Conservation (phyloP, 805 yeast genomes). For the Kluyveromyces lactis region DNA sequence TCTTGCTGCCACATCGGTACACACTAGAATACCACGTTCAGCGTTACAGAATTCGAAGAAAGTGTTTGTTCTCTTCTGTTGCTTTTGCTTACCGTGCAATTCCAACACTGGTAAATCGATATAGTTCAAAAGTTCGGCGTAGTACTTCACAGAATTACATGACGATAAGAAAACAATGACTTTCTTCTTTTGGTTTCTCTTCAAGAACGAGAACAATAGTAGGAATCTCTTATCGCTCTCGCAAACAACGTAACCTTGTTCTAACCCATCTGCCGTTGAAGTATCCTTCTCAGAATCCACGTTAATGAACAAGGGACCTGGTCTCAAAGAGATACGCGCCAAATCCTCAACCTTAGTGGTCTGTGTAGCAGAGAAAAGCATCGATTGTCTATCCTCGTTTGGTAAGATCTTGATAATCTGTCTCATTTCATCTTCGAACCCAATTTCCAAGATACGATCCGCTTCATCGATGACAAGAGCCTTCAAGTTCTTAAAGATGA, state of each 20-base stretch:
- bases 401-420: conserved; percentile 93
- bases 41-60: conserved; percentile 98
- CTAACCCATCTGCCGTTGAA: conserved; percentile 94
- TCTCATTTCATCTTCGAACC: conserved; percentile 98
- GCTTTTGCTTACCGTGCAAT: conserved; percentile 96
- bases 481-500: conserved; percentile 87
- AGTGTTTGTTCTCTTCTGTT: conserved; percentile 96
- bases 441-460: conserved; percentile 93
- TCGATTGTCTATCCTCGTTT: conserved; percentile 84
- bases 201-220: conserved; percentile 83
- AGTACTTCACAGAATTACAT: conserved; percentile 94
- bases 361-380: conserved; percentile 98
- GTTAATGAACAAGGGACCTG: conserved; percentile 89
- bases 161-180: conserved; percentile 92
- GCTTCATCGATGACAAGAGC: conserved; percentile 97
- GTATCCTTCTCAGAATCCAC: conserved; percentile 77
- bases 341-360: conserved; percentile 97
- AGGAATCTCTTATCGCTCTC: conserved; percentile 92
- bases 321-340: conserved; percentile 90
- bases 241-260: conserved; percentile 97
- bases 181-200: conserved; percentile 86
- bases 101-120: conserved; percentile 95
- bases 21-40: conserved; percentile 81
- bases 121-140: conserved; percentile 89
- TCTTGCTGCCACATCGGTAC: conserved; percentile 99